Evolutionary conservation across 345 rosid species (phyloP).

Genomic region (Eutrema yunnanense): DNA sequence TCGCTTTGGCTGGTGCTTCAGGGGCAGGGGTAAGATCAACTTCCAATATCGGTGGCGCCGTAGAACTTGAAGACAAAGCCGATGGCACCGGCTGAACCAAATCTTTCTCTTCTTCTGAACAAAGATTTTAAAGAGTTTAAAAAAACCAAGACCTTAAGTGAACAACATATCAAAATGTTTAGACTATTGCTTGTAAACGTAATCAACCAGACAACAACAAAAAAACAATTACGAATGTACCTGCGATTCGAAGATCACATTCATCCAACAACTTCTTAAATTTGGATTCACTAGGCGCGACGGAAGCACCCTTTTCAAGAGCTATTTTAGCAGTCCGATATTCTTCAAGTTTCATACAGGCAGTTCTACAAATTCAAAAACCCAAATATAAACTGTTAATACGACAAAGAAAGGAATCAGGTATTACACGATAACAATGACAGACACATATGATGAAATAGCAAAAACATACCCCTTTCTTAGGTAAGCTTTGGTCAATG

Average conservation of each 20-base stretch:
- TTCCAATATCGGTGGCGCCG: background rate
- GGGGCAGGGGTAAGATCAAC: conserved; percentile 6
- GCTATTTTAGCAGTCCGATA: conserved; percentile 81
- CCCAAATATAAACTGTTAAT: background rate
- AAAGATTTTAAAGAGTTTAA: background rate
- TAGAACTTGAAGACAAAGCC: background rate
- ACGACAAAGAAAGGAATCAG: background rate
- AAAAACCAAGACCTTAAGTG: background rate
- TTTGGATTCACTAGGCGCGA: conserved; percentile 52
- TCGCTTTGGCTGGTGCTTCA: conserved; percentile 34
- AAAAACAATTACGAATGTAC: conserved; percentile 18
- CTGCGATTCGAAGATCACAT: conserved; percentile 56
- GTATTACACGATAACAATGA: background rate
- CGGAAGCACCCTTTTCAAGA: conserved; percentile 56
- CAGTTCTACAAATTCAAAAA: conserved; percentile 42
- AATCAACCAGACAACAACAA: background rate
- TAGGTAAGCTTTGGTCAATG: conserved; percentile 67
- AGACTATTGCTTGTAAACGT: background rate
- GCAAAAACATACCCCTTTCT: conserved; percentile 66
- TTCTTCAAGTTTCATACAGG: conserved; percentile 90
- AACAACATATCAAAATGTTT: background rate
- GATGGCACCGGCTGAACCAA: conserved; percentile 8
- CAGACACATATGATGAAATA: background rate
- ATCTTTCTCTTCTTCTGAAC: conserved; percentile 31
- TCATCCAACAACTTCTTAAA: conserved; percentile 65